Percentiles rank a stretch among this genome's conserved stretches.
Evolutionary conservation across 2,329 filamentous ascomycete species (phyloP).

Genomic region (Trichoderma sp.): DNA sequence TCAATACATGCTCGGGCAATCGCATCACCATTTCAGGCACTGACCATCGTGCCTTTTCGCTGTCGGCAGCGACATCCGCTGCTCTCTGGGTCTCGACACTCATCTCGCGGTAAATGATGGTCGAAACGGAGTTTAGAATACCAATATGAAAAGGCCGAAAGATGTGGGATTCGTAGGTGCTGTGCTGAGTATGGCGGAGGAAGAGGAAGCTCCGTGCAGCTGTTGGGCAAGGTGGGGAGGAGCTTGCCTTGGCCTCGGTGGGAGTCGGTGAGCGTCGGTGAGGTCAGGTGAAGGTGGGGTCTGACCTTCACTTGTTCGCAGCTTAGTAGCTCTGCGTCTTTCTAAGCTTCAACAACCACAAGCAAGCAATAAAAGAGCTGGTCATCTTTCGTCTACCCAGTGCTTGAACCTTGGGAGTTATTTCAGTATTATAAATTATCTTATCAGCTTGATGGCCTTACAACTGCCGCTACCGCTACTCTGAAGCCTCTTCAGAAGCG

Average conservation of each 20-base stretch:
- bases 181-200: neutral
- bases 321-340: neutral
- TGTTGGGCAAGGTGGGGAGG: constrained; percentile 4
- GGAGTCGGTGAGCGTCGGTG: constrained; percentile 32
- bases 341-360: neutral
- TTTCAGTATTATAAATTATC: neutral
- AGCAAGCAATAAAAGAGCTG: neutral
- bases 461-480: neutral
- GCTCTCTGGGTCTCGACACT: constrained; percentile 26
- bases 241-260: neutral
- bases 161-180: neutral
- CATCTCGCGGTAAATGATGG: constrained; percentile 25
- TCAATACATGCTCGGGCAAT: constrained; percentile 17
- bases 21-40: constrained; percentile 13
- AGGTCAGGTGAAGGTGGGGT: constrained; percentile 37
- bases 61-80: constrained; percentile 15
- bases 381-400: neutral
- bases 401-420: neutral
- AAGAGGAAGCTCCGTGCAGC: constrained; percentile 5
- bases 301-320: neutral
- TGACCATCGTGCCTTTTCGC: constrained; percentile 38
- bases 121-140: neutral
- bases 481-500: neutral
- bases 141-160: neutral
- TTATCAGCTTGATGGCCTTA: neutral